These are phyloP conservation scores for Suhomyces chickasaworum DNA, from an alignment of 1,139 yeast genomes.

Conservation along the genomic window DNA sequence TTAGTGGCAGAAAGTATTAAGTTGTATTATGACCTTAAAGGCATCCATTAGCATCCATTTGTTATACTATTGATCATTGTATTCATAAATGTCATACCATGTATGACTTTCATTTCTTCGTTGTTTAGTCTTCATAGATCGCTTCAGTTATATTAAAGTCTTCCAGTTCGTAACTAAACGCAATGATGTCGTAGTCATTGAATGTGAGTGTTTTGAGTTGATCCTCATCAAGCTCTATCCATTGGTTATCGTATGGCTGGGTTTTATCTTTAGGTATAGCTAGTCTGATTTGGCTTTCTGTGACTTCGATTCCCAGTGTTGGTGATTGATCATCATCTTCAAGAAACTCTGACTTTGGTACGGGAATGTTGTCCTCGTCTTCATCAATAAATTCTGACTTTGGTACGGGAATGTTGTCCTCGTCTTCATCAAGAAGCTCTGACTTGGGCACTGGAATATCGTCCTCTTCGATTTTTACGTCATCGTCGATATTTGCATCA, in stretches of 20 bases:
- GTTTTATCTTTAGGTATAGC: slow-evolving; percentile 47
- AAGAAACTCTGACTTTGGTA: slow-evolving; percentile 3
- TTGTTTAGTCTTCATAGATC: slow-evolving; percentile 37
- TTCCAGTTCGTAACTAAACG: slow-evolving; percentile 44
- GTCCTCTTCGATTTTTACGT: slow-evolving; percentile 21
- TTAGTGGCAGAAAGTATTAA: slow-evolving; percentile 28
- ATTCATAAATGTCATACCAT: slow-evolving; percentile 8
- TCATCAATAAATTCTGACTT: slow-evolving; percentile 30
- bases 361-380: slow-evolving; percentile 6
- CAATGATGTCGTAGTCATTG: slow-evolving; percentile 42
- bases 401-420: slow-evolving; percentile 31
- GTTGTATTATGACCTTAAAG: slow-evolving; percentile 1
- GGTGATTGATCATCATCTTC: neutral
- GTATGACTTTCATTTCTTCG: slow-evolving; percentile 7
- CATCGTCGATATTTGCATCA: slow-evolving; percentile 20
- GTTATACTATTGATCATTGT: slow-evolving; percentile 6
- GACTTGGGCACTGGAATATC: slow-evolving; percentile 35
- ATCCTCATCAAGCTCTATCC: slow-evolving; percentile 39
- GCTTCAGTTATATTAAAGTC: slow-evolving; percentile 45
- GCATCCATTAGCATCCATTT: slow-evolving; percentile 7
- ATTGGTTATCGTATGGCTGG: slow-evolving; percentile 41
- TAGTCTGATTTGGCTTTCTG: slow-evolving; percentile 29
- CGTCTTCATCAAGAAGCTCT: slow-evolving; percentile 25
- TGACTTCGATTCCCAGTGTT: slow-evolving; percentile 11
- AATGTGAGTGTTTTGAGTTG: slow-evolving; percentile 30